phyloP scores from a whole-genome alignment of 441 rosid species.

The Heliophila coronopifolia region DNA sequence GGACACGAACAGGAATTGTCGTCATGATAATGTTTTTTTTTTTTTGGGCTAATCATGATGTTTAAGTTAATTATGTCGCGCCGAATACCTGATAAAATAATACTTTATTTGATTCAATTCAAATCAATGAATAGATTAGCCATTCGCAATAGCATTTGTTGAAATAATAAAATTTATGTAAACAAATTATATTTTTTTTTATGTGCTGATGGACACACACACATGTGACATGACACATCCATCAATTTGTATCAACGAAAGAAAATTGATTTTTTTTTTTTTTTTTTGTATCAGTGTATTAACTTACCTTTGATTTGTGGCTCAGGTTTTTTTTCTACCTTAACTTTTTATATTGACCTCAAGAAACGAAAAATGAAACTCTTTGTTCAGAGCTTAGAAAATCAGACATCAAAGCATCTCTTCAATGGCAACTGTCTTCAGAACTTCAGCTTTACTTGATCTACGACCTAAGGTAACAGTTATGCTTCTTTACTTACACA shows the following conservation, averaged over 20 bases:
- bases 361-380: neutral
- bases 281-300: neutral
- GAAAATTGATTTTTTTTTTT: neutral
- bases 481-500: neutral
- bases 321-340: neutral
- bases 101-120: neutral
- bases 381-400: neutral
- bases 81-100: constrained; percentile 4
- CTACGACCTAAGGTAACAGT: constrained; percentile 40
- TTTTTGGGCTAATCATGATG: too few species aligned
- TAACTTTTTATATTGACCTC: neutral
- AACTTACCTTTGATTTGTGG: constrained; percentile 15
- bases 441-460: constrained; percentile 32
- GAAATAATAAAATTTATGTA: constrained; percentile 2
- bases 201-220: constrained; percentile 4
- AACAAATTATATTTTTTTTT: neutral
- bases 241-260: constrained; percentile 5
- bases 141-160: too few species aligned
- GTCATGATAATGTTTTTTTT: constrained; percentile 23
- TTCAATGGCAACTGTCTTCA: constrained; percentile 54
- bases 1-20: constrained; percentile 31
- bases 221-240: too few species aligned
- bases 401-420: constrained; percentile 10
- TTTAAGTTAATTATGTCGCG: constrained; percentile 31
- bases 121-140: too few species aligned